Evolutionary conservation across 768 basidiomycete genomes (phyloP), one percentile per base, ranked within the genome.

Genomic region (Suillus occidentalis): DNA sequence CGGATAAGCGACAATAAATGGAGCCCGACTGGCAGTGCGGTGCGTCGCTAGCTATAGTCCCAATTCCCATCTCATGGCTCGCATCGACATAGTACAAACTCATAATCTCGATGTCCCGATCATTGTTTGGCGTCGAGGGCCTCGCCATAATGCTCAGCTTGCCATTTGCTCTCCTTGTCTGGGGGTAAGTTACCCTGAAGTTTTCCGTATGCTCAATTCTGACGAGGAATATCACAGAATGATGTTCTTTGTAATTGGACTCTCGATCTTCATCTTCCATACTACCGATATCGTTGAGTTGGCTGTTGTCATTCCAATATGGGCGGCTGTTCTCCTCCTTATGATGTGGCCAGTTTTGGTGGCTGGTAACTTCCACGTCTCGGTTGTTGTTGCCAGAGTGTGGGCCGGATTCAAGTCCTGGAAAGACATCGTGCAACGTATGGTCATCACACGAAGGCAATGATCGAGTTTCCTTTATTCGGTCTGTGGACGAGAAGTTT

Each of bases 131-230:
- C 5, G 52, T 74, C 6, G 76, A 78, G 59, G 63, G 70, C 2
- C 63, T 79, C 16, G 72, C 76, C 1, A 73, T 78, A 20, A 65
- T 76, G 57, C 77, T 73, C 65, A 76, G 73, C 53, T 66, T 78
- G 31, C 77, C 77, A 12, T 74, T 74, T 57, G 77, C 73, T 22
- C 66, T 76, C 18, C 69, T 76, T 39, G 71, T 78, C 68, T 77
- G 73, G 70, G 69, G 69, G 76, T 77, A 55, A 62, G 76, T n/a
- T 31, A 3, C 25, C 12, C 57, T 3, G 10, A 40, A 22, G 9
- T 16, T 42, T 36, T 18, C 22, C 18, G 20, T 14, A n/a, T 20
- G 10, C 6, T 9, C 31, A 9, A 43, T 34, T 6, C 6, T 59
- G 18, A 59, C 25, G 18, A 40, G 5, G 37, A 20, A 40, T 22